Conservation (phyloP, 2,329 filamentous ascomycete species). For the Alternaria gansuensis region DNA sequence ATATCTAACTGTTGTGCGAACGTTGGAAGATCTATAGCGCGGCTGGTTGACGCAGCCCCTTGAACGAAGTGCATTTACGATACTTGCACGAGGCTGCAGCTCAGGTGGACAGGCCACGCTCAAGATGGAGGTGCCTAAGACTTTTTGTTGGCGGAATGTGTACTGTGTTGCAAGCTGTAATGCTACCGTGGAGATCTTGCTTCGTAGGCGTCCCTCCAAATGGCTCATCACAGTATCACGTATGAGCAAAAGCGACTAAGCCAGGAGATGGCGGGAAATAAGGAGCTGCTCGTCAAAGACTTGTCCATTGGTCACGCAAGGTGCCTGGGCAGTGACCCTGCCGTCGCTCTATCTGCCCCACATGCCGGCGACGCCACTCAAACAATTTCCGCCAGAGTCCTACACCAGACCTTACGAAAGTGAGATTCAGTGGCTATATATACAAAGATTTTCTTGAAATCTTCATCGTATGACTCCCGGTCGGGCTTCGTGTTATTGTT, state of each 20-base stretch:
- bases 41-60: neutral
- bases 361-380: neutral
- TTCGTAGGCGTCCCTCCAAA: neutral
- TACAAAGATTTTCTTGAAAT: neutral
- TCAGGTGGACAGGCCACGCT: neutral
- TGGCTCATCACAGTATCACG: neutral
- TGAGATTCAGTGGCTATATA: conserved; percentile 2
- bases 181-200: neutral
- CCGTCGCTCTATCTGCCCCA: neutral
- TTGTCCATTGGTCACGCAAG: neutral
- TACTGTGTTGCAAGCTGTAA: neutral
- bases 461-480: neutral
- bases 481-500: neutral
- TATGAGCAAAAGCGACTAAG: neutral
- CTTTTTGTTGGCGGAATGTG: neutral
- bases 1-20: neutral
- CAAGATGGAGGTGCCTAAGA: neutral
- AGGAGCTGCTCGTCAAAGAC: neutral
- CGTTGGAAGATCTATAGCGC: neutral
- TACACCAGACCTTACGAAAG: neutral
- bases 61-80: neutral
- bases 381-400: neutral
- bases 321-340: neutral
- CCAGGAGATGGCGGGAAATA: neutral
- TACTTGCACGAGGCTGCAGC: neutral